Evolutionary conservation across 768 basidiomycete species (phyloP).

Genomic region (Lentinula lateritia): DNA sequence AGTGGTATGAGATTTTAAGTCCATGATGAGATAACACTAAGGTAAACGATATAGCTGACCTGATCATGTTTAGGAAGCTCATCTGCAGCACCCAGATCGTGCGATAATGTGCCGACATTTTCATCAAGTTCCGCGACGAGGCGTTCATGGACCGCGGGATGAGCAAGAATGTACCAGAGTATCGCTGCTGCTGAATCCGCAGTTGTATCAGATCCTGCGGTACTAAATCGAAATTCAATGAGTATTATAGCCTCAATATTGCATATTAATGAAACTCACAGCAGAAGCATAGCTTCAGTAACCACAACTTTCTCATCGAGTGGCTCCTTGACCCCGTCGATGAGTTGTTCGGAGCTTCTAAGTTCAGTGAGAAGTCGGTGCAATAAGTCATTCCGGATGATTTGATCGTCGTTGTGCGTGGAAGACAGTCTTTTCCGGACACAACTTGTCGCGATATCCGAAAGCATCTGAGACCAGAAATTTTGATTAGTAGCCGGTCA

Average conservation of each 20-base stretch:
- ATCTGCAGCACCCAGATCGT: background rate
- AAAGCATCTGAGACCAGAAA: background rate
- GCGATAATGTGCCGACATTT: background rate
- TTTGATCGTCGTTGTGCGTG: background rate
- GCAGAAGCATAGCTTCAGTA: background rate
- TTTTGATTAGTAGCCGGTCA: background rate
- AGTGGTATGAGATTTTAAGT: background rate
- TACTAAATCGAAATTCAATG: background rate
- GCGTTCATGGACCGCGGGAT: background rate
- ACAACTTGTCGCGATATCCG: background rate
- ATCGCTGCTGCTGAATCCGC: constrained; percentile 1
- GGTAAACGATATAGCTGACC: background rate
- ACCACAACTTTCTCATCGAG: background rate
- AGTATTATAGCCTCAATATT: background rate
- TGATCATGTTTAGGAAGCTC: constrained; percentile 3
- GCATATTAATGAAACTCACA: background rate
- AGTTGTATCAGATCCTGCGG: background rate
- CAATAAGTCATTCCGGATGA: background rate
- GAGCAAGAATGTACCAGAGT: background rate
- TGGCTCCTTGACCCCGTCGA: background rate
- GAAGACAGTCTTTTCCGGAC: background rate
- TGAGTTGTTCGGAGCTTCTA: background rate
- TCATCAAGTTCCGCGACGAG: background rate
- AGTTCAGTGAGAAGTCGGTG: background rate
- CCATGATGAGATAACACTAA: background rate